phyloP scores from a whole-genome alignment of 495 filamentous ascomycete species.

The Parathielavia appendiculata region DNA sequence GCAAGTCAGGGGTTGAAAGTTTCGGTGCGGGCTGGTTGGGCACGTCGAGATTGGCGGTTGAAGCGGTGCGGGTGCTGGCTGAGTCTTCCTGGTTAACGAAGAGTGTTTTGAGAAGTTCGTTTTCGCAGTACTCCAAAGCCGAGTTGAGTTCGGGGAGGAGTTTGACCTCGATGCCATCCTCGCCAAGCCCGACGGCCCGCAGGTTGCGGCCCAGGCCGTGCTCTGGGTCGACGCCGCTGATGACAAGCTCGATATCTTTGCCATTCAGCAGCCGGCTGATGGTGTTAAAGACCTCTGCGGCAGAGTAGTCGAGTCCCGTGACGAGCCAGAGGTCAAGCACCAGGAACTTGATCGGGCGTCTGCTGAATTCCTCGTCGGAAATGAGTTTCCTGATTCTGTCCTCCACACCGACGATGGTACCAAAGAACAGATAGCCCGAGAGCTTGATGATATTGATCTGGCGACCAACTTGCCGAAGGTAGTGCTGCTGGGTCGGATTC shows the following conservation, averaged over 20 bases:
- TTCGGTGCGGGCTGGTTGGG: slow-evolving; percentile 30
- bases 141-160: slow-evolving; percentile 88
- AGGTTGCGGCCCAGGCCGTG: slow-evolving; percentile 72
- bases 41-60: slow-evolving; percentile 48
- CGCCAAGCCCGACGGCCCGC: slow-evolving; percentile 71
- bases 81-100: slow-evolving; percentile 54
- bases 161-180: slow-evolving; percentile 59
- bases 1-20: slow-evolving; percentile 34
- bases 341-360: slow-evolving; percentile 77
- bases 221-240: slow-evolving; percentile 71
- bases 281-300: slow-evolving; percentile 87
- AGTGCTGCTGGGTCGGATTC: slow-evolving; percentile 83
- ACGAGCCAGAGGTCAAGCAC: slow-evolving; percentile 88
- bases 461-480: slow-evolving; percentile 72
- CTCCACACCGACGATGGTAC: slow-evolving; percentile 91
- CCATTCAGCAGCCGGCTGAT: slow-evolving; percentile 75
- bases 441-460: slow-evolving; percentile 90
- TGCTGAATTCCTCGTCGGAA: slow-evolving; percentile 69
- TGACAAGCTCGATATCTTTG: slow-evolving; percentile 68
- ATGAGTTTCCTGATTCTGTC: slow-evolving; percentile 75
- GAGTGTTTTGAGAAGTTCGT: slow-evolving; percentile 83
- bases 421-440: slow-evolving; percentile 90
- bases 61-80: slow-evolving; percentile 35
- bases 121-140: slow-evolving; percentile 90
- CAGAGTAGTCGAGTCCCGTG: slow-evolving; percentile 90